Evolutionary conservation across 805 yeast species (phyloP).

Genomic region (Ogataea salicorniae): DNA sequence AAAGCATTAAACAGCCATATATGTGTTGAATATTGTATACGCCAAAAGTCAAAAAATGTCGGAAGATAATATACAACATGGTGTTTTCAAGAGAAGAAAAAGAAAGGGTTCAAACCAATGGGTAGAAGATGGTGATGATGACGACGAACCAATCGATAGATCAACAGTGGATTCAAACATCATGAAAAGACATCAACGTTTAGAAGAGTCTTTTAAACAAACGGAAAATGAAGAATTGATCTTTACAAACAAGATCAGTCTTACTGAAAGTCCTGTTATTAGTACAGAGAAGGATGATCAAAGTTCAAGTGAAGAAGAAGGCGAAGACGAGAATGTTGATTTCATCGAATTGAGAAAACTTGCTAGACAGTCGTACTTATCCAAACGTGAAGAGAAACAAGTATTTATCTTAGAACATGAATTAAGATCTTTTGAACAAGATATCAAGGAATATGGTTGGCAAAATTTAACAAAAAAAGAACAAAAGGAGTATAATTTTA

Average conservation of each 20-base stretch:
- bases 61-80: constrained; percentile 7
- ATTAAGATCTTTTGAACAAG: constrained; percentile 43
- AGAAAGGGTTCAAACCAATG: constrained; percentile 3
- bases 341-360: constrained; percentile 34
- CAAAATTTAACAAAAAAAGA: constrained; percentile 43
- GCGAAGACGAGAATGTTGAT: constrained; percentile 12
- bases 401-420: constrained; percentile 40
- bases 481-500: constrained; percentile 44
- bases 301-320: constrained; percentile 4
- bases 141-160: not conserved
- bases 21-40: too few relatives aligned
- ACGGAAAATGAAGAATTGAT: not conserved
- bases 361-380: constrained; percentile 45
- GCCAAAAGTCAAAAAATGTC: not conserved
- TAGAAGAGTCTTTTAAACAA: too few relatives aligned
- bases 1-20: too few relatives aligned
- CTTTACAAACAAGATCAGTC: constrained; percentile 1
- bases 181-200: too few relatives aligned
- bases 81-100: constrained; percentile 18
- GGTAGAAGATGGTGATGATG: constrained; percentile 1
- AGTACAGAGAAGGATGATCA: not conserved
- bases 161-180: too few relatives aligned
- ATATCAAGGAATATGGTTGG: constrained; percentile 51
- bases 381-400: constrained; percentile 44
- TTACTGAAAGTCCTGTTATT: not conserved